phyloP scores from a whole-genome alignment of 495 filamentous ascomycete genomes.

The Astrothelium macrocarpum region DNA sequence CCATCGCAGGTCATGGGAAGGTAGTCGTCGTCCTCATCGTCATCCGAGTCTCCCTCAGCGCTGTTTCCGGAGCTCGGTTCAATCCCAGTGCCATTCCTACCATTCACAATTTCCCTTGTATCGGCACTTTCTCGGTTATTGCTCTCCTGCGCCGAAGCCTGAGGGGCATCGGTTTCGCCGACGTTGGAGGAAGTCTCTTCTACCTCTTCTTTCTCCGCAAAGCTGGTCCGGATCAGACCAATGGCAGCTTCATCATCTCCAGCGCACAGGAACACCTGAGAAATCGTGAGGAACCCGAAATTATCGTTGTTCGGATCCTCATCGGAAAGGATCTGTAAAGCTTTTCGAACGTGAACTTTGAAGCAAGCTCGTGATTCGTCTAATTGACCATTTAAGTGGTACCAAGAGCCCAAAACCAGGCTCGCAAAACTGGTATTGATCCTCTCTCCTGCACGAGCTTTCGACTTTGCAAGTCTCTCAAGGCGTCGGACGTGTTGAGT shows the following conservation, averaged over 20 bases:
- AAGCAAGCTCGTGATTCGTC: slow-evolving; percentile 11
- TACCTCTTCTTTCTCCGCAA: not conserved
- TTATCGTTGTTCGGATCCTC: slow-evolving; percentile 12
- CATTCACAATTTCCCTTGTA: not conserved
- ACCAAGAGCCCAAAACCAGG: slow-evolving; percentile 8
- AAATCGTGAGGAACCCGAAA: not conserved
- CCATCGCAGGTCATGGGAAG: slow-evolving; percentile 3
- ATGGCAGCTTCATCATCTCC: slow-evolving; percentile 2
- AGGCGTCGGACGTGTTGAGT: slow-evolving; percentile 6
- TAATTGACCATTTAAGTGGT: slow-evolving; percentile 1
- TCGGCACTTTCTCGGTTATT: slow-evolving; percentile 3
- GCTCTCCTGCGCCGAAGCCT: not conserved
- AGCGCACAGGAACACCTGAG: not conserved
- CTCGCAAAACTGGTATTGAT: not conserved
- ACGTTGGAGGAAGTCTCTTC: not conserved
- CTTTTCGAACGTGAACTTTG: not conserved
- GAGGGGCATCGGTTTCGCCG: not conserved
- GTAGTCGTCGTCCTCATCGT: not conserved
- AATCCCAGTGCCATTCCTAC: not conserved
- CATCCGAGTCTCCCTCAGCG: not conserved
- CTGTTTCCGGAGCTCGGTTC: not conserved
- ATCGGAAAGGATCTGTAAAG: slow-evolving; percentile 10
- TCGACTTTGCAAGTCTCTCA: slow-evolving; percentile 7
- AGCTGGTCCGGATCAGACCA: not conserved
- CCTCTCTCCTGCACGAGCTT: not conserved